These are phyloP conservation scores for Podospora pseudopauciseta DNA, from an alignment of 495 filamentous ascomycete species.

Conservation along the genomic window DNA sequence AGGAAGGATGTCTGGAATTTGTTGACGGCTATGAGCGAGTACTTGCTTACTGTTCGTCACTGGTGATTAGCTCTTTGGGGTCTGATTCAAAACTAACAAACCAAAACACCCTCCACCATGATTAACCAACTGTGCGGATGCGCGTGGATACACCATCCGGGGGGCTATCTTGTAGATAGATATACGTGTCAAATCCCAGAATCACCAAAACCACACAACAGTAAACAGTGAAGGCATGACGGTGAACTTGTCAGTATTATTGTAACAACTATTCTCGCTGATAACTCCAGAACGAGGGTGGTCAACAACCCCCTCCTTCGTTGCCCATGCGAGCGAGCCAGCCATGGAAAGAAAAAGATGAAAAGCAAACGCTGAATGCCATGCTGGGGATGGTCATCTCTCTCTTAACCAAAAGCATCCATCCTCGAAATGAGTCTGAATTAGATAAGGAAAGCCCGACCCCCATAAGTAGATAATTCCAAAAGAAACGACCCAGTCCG, in stretches of 20 bases:
- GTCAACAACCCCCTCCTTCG: not conserved
- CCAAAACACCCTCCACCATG: not conserved
- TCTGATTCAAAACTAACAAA: not conserved
- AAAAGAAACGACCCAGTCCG: not conserved
- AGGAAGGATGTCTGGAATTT: conserved; percentile 74
- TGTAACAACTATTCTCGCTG: not conserved
- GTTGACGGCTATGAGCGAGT: conserved; percentile 58
- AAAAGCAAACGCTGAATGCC: not conserved
- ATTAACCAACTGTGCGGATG: not conserved
- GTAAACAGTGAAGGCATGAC: not conserved
- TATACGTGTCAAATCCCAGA: not conserved
- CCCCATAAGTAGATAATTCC: not conserved
- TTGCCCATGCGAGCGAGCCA: not conserved
- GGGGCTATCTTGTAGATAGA: not conserved
- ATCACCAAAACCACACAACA: not conserved
- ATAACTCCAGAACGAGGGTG: not conserved
- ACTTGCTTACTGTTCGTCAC: conserved; percentile 52
- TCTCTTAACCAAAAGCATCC: not conserved
- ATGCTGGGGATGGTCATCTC: conserved; percentile 1
- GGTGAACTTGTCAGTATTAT: not conserved
- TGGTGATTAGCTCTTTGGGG: conserved; percentile 39
- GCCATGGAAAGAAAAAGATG: not conserved
- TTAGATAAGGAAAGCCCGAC: not conserved
- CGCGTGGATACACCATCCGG: not conserved
- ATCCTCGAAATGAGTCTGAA: not conserved